These are phyloP conservation scores for Venturia nashicola DNA, from an alignment of 2,329 filamentous ascomycete species.

Conservation along the genomic window DNA sequence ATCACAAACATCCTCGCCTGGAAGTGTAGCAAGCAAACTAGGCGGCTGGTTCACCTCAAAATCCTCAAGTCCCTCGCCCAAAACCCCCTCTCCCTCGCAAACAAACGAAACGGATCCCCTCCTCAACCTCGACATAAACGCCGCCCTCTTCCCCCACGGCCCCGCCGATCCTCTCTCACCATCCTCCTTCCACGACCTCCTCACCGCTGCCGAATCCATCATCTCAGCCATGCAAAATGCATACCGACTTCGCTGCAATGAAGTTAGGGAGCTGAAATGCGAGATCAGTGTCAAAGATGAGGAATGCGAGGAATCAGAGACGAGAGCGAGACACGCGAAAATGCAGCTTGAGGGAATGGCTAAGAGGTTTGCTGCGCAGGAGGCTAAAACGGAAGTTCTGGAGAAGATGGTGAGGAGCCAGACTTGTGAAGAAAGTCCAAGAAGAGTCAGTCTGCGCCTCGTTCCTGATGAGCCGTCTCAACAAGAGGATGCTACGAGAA, in stretches of 20 bases:
- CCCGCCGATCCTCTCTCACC: conserved; percentile 36
- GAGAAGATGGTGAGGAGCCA: background rate
- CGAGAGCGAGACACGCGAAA: conserved; percentile 44
- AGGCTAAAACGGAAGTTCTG: background rate
- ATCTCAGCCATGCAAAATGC: conserved; percentile 43
- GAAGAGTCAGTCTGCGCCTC: background rate
- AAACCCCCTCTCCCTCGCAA: background rate
- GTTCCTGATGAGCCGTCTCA: background rate
- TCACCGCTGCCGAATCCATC: conserved; percentile 42
- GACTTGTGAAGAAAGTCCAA: no score
- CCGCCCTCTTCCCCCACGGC: conserved; percentile 41
- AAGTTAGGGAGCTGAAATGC: conserved; percentile 37
- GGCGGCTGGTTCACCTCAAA: conserved; percentile 4
- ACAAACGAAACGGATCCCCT: conserved; percentile 32
- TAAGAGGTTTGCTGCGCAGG: conserved; percentile 12
- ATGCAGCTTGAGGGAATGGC: conserved; percentile 50
- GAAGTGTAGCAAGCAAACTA: background rate
- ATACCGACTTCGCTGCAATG: conserved; percentile 34
- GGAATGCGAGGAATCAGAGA: conserved; percentile 48
- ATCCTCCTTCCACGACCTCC: conserved; percentile 43
- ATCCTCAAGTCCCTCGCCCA: background rate
- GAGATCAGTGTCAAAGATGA: conserved; percentile 47
- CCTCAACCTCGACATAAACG: conserved; percentile 40
- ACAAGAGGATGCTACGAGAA: background rate
- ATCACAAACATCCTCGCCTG: background rate